Percentiles rank a stretch among this genome's conserved stretches.
phyloP scores from a whole-genome alignment of 1,284 basidiomycete genomes.

The Leccinum pallidistipes region DNA sequence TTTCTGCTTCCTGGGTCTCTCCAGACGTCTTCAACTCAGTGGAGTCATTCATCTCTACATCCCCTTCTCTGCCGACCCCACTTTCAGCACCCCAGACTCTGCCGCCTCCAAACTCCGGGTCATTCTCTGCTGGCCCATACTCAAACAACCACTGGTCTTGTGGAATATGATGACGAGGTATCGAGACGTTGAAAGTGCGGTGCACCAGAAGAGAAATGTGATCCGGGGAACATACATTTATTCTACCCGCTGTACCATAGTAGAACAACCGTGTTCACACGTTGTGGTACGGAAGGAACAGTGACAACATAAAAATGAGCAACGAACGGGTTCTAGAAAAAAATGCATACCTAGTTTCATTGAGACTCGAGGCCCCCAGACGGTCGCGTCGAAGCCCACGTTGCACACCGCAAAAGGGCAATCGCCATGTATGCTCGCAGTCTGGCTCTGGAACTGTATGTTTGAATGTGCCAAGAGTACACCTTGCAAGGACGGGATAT shows the following conservation, averaged over 20 bases:
- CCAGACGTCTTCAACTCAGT: constrained; percentile 32
- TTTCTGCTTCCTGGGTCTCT: constrained; percentile 37
- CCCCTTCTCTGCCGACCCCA: constrained; percentile 25
- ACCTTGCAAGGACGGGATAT: constrained; percentile 84
- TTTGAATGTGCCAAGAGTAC: constrained; percentile 89
- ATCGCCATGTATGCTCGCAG: constrained; percentile 77
- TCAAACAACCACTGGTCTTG: constrained; percentile 85
- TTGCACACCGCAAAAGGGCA: constrained; percentile 84
- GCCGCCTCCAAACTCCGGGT: constrained; percentile 62
- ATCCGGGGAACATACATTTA: constrained; percentile 91
- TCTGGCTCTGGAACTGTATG: constrained; percentile 65
- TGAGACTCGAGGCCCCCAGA: constrained; percentile 89
- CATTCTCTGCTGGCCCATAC: constrained; percentile 75
- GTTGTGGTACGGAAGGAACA: not conserved
- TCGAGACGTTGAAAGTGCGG: constrained; percentile 95
- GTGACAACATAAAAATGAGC: constrained; percentile 3
- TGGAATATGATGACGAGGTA: constrained; percentile 91
- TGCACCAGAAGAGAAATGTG: constrained; percentile 93
- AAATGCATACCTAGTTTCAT: constrained; percentile 73
- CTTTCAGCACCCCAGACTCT: constrained; percentile 21
- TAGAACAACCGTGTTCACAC: not conserved
- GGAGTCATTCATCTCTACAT: constrained; percentile 26
- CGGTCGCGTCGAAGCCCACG: constrained; percentile 79
- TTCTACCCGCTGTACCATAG: constrained; percentile 65
- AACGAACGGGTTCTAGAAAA: not conserved